Evolutionary conservation across 2,329 filamentous ascomycete genomes (phyloP), one percentile per base, ranked within the genome.

Genomic region (Simplicillium aogashimaense): DNA sequence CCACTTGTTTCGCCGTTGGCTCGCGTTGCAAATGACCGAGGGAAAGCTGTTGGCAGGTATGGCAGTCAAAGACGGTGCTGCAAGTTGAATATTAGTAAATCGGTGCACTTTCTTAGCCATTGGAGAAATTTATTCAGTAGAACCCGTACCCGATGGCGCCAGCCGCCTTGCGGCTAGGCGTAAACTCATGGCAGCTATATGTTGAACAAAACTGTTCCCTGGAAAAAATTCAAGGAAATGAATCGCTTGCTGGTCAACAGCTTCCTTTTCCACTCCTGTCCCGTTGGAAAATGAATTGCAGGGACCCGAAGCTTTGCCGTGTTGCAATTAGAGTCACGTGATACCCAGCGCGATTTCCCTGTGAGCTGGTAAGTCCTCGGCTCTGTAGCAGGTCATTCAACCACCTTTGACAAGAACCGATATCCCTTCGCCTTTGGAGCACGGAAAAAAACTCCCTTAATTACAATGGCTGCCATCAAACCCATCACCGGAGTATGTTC

Each of bases 151-250:
- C 57, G 71, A 67, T 54, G 68, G 66, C 41, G 72, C 66, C 51
- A 82, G 64, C 64, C 74, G 74, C 66, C 76, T 66, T 52, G 77
- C 68, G 50, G 80, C 77, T 55, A 78, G 64, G 59, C 74, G 72
- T 52, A 82, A 61, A 63, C 70, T 84, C 82, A 86, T 87, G 55
- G 49, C 54, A 36, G 47, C 46, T 48, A 44, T 43, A n/a, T 25
- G 20, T 25, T 25, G 20, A 25, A 25, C 20, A 25, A 25, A 25
- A 25, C 20, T 25, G 20, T 25, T 25, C n/a, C n/a, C 20, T 25
- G 20, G 9, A 5, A 25, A 9, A 47, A 33, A 42, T 41, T 37
- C 45, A 43, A 46, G 45, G 43, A 48, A 47, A 46, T 43, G 46
- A 47, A 47, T 48, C 47, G 31, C 44, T 39, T 52, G 47, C 52